Percentiles rank a stretch among this genome's conserved stretches.
phyloP scores from a whole-genome alignment of 1,139 yeast species.

The Casaregolazyma suthepensis region DNA sequence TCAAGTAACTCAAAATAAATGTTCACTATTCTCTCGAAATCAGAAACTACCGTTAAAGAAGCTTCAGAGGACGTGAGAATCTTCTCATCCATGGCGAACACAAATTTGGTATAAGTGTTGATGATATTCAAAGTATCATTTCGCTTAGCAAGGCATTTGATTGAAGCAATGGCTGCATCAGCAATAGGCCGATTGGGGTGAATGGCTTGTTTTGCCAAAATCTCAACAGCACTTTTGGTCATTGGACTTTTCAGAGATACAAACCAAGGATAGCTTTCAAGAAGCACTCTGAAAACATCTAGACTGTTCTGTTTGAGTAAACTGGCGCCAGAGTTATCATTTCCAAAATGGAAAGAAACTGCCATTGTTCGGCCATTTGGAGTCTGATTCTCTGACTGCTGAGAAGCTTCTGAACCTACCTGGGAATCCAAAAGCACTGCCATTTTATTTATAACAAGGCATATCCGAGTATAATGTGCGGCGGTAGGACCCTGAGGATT shows the following conservation, averaged over 20 bases:
- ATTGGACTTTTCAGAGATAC: conserved; percentile 49
- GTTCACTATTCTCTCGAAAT: conserved; percentile 54
- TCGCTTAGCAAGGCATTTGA: conserved; percentile 59
- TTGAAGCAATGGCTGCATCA: conserved; percentile 54
- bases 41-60: conserved; percentile 48
- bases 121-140: conserved; percentile 68
- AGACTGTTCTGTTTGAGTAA: conserved; percentile 36
- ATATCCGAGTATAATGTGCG: conserved; percentile 63
- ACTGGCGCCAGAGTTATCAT: conserved; percentile 35
- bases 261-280: conserved; percentile 69
- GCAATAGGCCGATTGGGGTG: conserved; percentile 61
- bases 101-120: conserved; percentile 69
- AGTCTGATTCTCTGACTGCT: conserved; percentile 20
- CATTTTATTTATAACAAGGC: conserved; percentile 54
- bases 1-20: conserved; percentile 72
- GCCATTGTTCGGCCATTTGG: conserved; percentile 33
- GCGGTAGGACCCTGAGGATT: conserved; percentile 23
- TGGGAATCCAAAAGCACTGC: conserved; percentile 52
- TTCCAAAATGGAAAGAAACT: conserved; percentile 46
- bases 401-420: conserved; percentile 24
- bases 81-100: conserved; percentile 69
- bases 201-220: conserved; percentile 67
- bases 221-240: conserved; percentile 52
- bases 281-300: conserved; percentile 63
- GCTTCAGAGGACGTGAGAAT: conserved; percentile 38